These are phyloP conservation scores for Schizosaccharomyces cryophilus DNA, from an alignment of 805 yeast genomes.

Conservation along the genomic window DNA sequence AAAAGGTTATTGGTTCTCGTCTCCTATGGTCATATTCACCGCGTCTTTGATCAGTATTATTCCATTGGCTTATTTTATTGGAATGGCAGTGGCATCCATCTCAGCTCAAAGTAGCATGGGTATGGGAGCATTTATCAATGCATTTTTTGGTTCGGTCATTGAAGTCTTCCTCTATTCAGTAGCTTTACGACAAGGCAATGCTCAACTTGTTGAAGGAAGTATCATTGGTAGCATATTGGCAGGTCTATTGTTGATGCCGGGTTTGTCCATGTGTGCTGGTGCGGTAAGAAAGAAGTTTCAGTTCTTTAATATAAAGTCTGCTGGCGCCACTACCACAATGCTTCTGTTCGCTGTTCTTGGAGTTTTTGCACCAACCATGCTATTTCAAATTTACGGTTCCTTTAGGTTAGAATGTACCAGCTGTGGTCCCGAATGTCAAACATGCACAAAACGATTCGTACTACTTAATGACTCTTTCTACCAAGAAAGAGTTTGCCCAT, in stretches of 20 bases:
- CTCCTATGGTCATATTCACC: slow-evolving; percentile 44
- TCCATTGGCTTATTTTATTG: slow-evolving; percentile 88
- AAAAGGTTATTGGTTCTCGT: slow-evolving; percentile 26
- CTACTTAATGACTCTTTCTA: slow-evolving; percentile 44
- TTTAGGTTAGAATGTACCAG: slow-evolving; percentile 50
- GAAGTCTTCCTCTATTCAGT: slow-evolving; percentile 83
- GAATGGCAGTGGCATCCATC: slow-evolving; percentile 97
- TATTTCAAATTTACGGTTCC: slow-evolving; percentile 74
- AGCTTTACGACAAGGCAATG: slow-evolving; percentile 65
- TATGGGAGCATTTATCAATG: slow-evolving; percentile 91
- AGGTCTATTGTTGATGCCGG: slow-evolving; percentile 77
- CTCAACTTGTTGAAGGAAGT: slow-evolving; percentile 80
- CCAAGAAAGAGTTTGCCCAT: slow-evolving; percentile 48
- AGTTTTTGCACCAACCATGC: slow-evolving; percentile 76
- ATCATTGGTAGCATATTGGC: slow-evolving; percentile 84
- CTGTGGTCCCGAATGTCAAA: slow-evolving; percentile 30
- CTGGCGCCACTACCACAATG: slow-evolving; percentile 95
- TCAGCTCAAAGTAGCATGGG: slow-evolving; percentile 98
- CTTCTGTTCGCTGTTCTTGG: slow-evolving; percentile 69
- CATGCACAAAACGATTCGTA: slow-evolving; percentile 57
- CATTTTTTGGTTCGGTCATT: slow-evolving; percentile 86
- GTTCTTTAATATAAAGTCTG: slow-evolving; percentile 81
- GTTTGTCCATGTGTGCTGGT: slow-evolving; percentile 93
- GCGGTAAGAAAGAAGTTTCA: slow-evolving; percentile 82
- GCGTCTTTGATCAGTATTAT: slow-evolving; percentile 63